phyloP scores from a whole-genome alignment of 2,329 filamentous ascomycete species.

The Apiospora saccharicola region DNA sequence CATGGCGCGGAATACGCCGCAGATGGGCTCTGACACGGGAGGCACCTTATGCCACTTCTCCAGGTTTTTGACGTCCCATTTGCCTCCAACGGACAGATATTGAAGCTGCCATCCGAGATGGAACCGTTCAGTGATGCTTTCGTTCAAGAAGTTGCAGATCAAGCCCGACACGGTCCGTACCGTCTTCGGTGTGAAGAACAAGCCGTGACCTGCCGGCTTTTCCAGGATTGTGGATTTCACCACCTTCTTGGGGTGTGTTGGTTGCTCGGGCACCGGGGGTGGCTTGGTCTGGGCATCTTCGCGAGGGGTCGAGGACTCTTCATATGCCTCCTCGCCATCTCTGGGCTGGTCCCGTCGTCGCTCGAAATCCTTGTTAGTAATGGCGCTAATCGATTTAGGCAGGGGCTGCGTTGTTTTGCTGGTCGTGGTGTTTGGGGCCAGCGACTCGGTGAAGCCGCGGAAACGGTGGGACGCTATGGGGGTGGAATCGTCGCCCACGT shows the following conservation, averaged over 20 bases:
- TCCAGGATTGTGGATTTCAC: constrained; percentile 77
- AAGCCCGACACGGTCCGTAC: constrained; percentile 81
- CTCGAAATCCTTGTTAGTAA: constrained; percentile 48
- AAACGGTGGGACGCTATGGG: neutral
- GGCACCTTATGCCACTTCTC: constrained; percentile 85
- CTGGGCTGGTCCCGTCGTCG: constrained; percentile 36
- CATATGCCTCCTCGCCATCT: constrained; percentile 39
- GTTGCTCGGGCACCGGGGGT: constrained; percentile 54
- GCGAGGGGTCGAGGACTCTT: constrained; percentile 55
- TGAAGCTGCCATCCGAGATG: constrained; percentile 91
- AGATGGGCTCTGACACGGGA: constrained; percentile 82
- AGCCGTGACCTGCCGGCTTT: constrained; percentile 78
- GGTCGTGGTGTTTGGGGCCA: constrained; percentile 54
- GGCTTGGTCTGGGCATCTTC: constrained; percentile 48
- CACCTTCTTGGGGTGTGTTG: constrained; percentile 56
- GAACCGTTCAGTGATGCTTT: constrained; percentile 78
- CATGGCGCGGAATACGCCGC: constrained; percentile 82
- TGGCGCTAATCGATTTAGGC: constrained; percentile 48
- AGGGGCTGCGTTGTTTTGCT: constrained; percentile 40
- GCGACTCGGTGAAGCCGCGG: constrained; percentile 51
- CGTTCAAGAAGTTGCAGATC: constrained; percentile 81
- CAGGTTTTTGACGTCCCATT: constrained; percentile 98
- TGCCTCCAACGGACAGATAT: constrained; percentile 86
- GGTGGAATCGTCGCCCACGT: constrained; percentile 30
- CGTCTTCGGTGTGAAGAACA: constrained; percentile 81